Evolutionary conservation across 129 eudicot species (phyloP), one percentile per base, ranked within the genome.

Genomic region (Flaveria brownii): DNA sequence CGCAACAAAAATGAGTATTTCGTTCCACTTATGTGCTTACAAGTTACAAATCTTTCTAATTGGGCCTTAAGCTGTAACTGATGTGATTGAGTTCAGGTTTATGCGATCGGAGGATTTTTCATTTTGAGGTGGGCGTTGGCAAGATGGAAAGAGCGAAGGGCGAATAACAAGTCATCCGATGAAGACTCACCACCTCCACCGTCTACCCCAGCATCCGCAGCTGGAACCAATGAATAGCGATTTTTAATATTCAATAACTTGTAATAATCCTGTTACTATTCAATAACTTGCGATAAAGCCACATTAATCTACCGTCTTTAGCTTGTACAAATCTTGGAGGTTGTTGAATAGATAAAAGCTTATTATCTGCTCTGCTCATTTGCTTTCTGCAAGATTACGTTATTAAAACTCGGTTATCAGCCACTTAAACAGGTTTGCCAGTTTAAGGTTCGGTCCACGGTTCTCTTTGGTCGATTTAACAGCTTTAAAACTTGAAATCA

Each of bases 31-130:
- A 30, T 30, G 36, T 30, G 36, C 5, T 30, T 30, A 30, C 36
- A 30, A 30, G 36, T 30, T 30, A 30, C 36, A 30, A 4, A 4
- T 18, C 33, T 45, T 72, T 33, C 36, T 68, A 36, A 18, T 17
- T 10, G 45, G 4, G 28, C 41, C 16, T 41, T 11, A 6, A 13
- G 59, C 16, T 43, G 25, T 60, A 25, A 60, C 46, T 75, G 9
- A 46, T 18, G 6, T 75, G 78, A 50, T 54, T 59, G 50, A 16
- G 17, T 71, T 52, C 88, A 92, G 98, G 94, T 88, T 39, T 92
- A 92, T 78, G 96, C 96, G 23, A 87, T 90, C 71, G 98, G 98
- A 25, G 98, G 98, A 26, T 86, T 90, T 80, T 87, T 89, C 70
- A 14, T 92, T 45, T 56, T 90, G 83, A 84, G 77, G 84, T 92